Conservation (phyloP, 2,329 filamentous ascomycete species). For the Xylariaceae sp. region DNA sequence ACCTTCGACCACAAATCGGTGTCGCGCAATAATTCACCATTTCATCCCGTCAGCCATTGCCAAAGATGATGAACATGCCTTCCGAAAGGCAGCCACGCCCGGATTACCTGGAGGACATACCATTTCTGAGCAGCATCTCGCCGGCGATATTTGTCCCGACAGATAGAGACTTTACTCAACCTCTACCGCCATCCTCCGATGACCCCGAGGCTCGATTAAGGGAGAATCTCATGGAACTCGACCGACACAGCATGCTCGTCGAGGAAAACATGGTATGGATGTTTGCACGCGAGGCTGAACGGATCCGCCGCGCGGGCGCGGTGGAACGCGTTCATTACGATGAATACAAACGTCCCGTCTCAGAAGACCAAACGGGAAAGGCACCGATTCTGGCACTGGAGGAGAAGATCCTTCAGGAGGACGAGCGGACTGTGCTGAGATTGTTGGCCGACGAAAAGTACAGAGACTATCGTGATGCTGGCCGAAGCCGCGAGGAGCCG, state of each 20-base stretch:
- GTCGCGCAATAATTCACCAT: too few species aligned
- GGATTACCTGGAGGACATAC: constrained; percentile 19
- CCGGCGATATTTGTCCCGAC: constrained; percentile 26
- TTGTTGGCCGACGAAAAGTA: background rate
- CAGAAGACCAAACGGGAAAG: background rate
- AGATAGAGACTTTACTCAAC: constrained; percentile 23
- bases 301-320: constrained; percentile 6
- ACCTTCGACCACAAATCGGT: too few species aligned
- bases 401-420: constrained; percentile 9
- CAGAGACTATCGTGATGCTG: background rate
- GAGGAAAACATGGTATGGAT: constrained; percentile 24
- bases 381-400: constrained; percentile 8
- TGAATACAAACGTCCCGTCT: constrained; percentile 3
- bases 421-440: constrained; percentile 1
- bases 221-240: constrained; percentile 17
- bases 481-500: background rate
- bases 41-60: too few species aligned
- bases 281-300: constrained; percentile 16
- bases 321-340: constrained; percentile 8
- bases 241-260: constrained; percentile 23
- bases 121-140: constrained; percentile 16
- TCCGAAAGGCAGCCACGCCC: too few species aligned
- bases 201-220: constrained; percentile 14
- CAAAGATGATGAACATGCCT: background rate
- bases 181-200: constrained; percentile 19